These are phyloP conservation scores for Fusarium sp. DNA, from an alignment of 2,329 filamentous ascomycete species.

Conservation along the genomic window DNA sequence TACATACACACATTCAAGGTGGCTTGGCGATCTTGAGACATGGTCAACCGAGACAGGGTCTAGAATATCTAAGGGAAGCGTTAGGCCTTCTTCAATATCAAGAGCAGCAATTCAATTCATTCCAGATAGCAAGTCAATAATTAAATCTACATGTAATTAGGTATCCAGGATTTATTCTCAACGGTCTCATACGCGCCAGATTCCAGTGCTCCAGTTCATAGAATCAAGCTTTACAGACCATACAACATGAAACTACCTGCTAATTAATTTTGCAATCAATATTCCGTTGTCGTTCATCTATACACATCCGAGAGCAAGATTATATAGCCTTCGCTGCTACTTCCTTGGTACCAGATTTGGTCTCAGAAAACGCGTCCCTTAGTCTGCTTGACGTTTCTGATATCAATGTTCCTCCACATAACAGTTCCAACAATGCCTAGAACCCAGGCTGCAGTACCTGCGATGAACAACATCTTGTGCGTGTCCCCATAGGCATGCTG, in stretches of 20 bases:
- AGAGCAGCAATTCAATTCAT: background rate
- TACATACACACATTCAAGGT: background rate
- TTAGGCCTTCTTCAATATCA: background rate
- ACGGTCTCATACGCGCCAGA: too few species aligned
- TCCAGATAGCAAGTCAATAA: background rate
- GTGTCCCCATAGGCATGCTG: slow-evolving; percentile 36
- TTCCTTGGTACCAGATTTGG: too few species aligned
- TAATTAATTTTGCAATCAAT: too few species aligned
- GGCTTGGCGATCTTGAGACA: background rate
- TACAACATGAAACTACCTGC: too few species aligned
- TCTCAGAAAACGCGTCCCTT: slow-evolving; percentile 23
- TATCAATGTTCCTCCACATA: slow-evolving; percentile 33
- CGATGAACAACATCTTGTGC: slow-evolving; percentile 24
- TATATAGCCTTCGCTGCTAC: too few species aligned
- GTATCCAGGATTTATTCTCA: too few species aligned
- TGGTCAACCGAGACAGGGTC: background rate
- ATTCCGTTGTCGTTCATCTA: too few species aligned
- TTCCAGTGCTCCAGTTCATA: too few species aligned
- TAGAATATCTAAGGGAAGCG: background rate
- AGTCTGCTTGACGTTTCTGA: slow-evolving; percentile 29
- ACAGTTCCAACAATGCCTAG: slow-evolving; percentile 16
- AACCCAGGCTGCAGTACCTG: slow-evolving; percentile 17
- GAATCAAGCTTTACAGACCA: too few species aligned
- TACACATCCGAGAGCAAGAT: too few species aligned
- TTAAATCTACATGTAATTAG: too few species aligned